A percentile compares a stretch with the other conserved stretches of the same genome.
These are phyloP conservation scores for Diaporthe ilicicola DNA, from an alignment of 2,329 filamentous ascomycete species.

Conservation along the genomic window DNA sequence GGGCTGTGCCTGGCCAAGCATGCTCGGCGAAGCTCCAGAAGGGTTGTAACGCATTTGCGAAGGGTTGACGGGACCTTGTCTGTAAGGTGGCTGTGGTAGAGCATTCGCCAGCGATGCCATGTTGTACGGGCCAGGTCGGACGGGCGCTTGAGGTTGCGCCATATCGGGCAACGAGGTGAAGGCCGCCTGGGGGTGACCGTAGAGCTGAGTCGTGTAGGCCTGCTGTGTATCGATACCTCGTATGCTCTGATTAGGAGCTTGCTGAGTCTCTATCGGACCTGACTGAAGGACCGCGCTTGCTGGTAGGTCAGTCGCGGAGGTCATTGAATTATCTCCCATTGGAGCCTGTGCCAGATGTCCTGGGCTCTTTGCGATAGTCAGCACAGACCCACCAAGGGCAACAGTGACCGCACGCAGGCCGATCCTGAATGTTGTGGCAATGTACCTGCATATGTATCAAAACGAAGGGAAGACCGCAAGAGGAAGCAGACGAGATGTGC, in stretches of 20 bases:
- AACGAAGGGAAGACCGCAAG: conserved; percentile 16
- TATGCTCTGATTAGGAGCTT: conserved; percentile 36
- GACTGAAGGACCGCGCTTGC: conserved; percentile 36
- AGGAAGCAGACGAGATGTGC: background rate
- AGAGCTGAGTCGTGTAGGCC: conserved; percentile 42
- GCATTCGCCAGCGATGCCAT: conserved; percentile 55
- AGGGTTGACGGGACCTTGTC: conserved; percentile 48
- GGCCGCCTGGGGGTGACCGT: conserved; percentile 47
- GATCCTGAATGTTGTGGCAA: background rate
- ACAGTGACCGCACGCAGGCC: background rate
- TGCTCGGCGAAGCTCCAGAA: conserved; percentile 44
- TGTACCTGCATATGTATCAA: conserved; percentile 17
- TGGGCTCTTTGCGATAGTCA: conserved; percentile 21
- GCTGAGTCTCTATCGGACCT: conserved; percentile 37
- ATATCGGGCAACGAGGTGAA: conserved; percentile 55
- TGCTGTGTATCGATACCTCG: conserved; percentile 35
- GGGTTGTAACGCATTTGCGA: conserved; percentile 44
- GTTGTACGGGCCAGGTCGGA: conserved; percentile 51
- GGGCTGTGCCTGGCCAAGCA: conserved; percentile 49
- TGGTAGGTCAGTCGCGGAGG: conserved; percentile 42
- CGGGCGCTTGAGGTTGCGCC: conserved; percentile 43
- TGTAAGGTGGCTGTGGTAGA: conserved; percentile 52
- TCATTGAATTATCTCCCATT: conserved; percentile 40
- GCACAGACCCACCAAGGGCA: background rate
- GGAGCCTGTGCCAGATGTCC: background rate